Conservation (phyloP, 2,329 filamentous ascomycete species). For the Orbilia quercus region DNA sequence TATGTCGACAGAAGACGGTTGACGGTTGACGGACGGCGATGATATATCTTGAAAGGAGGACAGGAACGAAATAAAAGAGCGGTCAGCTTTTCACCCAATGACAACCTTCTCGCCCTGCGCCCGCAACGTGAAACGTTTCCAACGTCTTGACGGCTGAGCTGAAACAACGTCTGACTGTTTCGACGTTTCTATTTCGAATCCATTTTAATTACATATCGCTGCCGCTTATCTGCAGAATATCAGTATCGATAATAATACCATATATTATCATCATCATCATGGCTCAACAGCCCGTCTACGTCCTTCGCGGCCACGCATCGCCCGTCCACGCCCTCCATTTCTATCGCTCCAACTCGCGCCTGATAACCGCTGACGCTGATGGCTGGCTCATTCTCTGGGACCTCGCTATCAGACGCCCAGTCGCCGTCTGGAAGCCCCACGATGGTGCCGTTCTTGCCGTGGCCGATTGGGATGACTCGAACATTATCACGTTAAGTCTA, state of each 20-base stretch:
- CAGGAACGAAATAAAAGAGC: not conserved
- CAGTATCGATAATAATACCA: not conserved
- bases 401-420: constrained; percentile 80
- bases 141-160: constrained; percentile 36
- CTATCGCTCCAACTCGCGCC: constrained; percentile 76
- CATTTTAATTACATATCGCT: constrained; percentile 10
- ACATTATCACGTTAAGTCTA: constrained; percentile 80
- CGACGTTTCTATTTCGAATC: constrained; percentile 31
- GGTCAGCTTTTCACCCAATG: constrained; percentile 29
- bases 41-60: not conserved
- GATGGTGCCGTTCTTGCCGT: constrained; percentile 79
- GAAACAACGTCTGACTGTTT: constrained; percentile 46
- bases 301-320: constrained; percentile 85
- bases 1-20: too few species aligned
- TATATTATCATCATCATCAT: not conserved
- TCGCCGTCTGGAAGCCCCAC: constrained; percentile 89
- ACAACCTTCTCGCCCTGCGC: not conserved
- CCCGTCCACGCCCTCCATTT: constrained; percentile 83
- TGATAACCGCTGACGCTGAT: constrained; percentile 88
- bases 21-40: not conserved
- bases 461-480: constrained; percentile 75
- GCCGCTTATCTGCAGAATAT: not conserved
- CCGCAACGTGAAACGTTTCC: constrained; percentile 53
- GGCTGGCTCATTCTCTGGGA: constrained; percentile 91
- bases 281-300: constrained; percentile 68